phyloP scores from a whole-genome alignment of 2,329 filamentous ascomycete genomes.

The Pseudogymnoascus sp. region DNA sequence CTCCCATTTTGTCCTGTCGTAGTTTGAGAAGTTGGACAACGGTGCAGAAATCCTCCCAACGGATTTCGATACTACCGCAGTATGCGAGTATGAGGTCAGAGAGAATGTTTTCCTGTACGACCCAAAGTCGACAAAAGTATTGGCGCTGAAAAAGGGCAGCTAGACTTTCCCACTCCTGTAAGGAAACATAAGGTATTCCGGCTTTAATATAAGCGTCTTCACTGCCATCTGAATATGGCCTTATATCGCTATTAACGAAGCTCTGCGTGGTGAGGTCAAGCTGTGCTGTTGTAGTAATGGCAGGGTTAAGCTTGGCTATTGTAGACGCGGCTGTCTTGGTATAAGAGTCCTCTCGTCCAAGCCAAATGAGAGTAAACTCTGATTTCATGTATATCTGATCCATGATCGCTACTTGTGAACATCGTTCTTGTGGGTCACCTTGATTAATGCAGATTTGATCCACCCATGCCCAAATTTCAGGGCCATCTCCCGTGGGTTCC shows the following conservation, averaged over 20 bases:
- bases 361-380: slow-evolving; percentile 9
- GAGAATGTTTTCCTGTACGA: slow-evolving; percentile 33
- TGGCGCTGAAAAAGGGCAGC: slow-evolving; percentile 28
- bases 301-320: not conserved
- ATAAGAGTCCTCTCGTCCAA: slow-evolving; percentile 12
- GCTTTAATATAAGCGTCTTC: not conserved
- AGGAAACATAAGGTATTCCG: not conserved
- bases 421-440: slow-evolving; percentile 9
- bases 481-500: not conserved
- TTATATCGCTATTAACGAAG: not conserved
- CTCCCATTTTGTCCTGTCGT: not conserved
- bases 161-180: slow-evolving; percentile 24
- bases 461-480: slow-evolving; percentile 12
- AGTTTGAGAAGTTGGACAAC: not conserved
- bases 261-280: not conserved
- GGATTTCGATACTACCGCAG: slow-evolving; percentile 27
- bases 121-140: slow-evolving; percentile 32
- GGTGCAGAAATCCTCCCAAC: slow-evolving; percentile 23
- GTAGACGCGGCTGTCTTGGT: not conserved
- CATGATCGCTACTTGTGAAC: slow-evolving; percentile 14
- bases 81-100: slow-evolving; percentile 26
- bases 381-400: slow-evolving; percentile 14
- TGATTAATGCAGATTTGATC: slow-evolving; percentile 19
- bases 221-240: not conserved
- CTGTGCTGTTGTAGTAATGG: not conserved